phyloP scores from a whole-genome alignment of 1,139 yeast species.

The Candida tetrigidarum region DNA sequence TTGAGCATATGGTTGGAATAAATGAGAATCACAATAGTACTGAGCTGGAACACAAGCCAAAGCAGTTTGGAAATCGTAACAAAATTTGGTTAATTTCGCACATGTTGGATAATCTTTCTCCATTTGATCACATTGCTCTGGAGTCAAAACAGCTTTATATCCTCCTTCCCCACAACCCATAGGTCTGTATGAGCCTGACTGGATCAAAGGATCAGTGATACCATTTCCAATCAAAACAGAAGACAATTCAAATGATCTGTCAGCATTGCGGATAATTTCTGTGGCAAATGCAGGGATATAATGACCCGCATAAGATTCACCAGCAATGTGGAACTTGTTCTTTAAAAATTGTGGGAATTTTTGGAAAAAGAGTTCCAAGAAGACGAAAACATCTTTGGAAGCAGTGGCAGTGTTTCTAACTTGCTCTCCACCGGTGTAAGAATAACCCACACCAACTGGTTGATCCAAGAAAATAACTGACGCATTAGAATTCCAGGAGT shows the following conservation, averaged over 20 bases:
- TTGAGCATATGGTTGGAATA: conserved; percentile 24
- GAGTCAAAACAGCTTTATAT: conserved; percentile 63
- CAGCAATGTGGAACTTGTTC: conserved; percentile 80
- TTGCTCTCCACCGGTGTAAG: conserved; percentile 61
- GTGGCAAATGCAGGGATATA: conserved; percentile 80
- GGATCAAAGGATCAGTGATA: conserved; percentile 74
- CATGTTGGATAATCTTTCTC: conserved; percentile 71
- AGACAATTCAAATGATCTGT: conserved; percentile 65
- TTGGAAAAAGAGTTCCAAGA: conserved; percentile 75
- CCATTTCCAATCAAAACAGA: conserved; percentile 87
- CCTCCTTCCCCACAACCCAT: conserved; percentile 91
- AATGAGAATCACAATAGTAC: conserved; percentile 52
- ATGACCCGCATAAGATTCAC: conserved; percentile 90
- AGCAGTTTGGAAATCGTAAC: conserved; percentile 76
- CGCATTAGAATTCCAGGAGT: conserved; percentile 90
- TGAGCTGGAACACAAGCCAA: conserved; percentile 94
- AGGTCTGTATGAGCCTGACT: conserved; percentile 70
- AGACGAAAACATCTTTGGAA: conserved; percentile 78
- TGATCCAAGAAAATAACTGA: conserved; percentile 92
- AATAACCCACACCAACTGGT: conserved; percentile 91
- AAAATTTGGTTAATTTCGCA: conserved; percentile 72
- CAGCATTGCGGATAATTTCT: conserved; percentile 69
- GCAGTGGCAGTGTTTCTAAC: conserved; percentile 71
- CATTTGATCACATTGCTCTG: conserved; percentile 64
- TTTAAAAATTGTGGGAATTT: conserved; percentile 65